Base-by-base conservation (phyloP, 495 filamentous ascomycete species). In the Penicillium cosmopolitanum region DNA sequence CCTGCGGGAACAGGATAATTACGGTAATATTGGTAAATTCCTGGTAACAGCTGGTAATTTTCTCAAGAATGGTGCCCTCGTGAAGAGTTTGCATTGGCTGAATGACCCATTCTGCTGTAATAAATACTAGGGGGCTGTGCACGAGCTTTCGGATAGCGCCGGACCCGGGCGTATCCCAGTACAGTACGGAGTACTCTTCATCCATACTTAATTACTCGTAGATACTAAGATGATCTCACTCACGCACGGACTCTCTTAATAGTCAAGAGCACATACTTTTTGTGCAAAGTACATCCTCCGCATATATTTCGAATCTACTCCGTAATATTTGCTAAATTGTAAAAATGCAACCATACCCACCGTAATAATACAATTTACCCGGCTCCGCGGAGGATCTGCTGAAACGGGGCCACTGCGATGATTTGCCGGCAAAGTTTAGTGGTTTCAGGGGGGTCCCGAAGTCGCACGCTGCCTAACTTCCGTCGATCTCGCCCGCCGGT, bases 91-190 rank as follows among this genome's bases (percentile, higher is more conserved):
- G 28, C 28, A 31, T 31, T 31, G 28, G 28, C 28, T 9, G 8
- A 9, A 31, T 25, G 46, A n/a, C 31, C 12, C 23, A 9, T 11
- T 15, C 7, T 44, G 15, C 44, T 21, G 46, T 59, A 53, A 16
- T 0, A 19, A 63, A 63, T 56, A 63, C 57, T 43, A 48, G 46
- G 46, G 21, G 48, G 38, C 44, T 40, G 28, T 51, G 50, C 48
- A 53, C 35, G 15, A 61, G 50, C 34, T 60, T 44, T 67, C 67
- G 67, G 67, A 69, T 67, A 67, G 47, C 56, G 51, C 60, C 67
- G 67, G 64, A 60, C 34, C 58, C 53, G 64, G 55, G 33, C 18
- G 35, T 18, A 18, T 25, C 43, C 52, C 19, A 42, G 51, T 36
- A 31, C 28, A 31, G 28, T 31, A 31, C 28, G 28, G 28, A 31